Evolutionary conservation across 2,329 filamentous ascomycete species (phyloP).

Genomic region (Cladophialophora immunda): DNA sequence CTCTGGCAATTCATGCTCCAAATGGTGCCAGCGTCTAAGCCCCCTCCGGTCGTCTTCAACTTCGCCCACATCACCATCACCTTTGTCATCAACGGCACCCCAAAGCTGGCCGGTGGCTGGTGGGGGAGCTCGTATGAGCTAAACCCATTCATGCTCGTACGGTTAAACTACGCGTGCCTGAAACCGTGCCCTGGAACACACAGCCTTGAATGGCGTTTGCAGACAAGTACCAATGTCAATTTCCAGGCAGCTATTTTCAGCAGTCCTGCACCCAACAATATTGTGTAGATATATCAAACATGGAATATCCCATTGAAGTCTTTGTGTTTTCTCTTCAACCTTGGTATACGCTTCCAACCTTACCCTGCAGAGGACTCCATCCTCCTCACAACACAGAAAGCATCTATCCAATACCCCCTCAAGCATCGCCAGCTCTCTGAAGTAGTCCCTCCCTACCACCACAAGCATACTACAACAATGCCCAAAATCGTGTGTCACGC

Average conservation of each 20-base stretch:
- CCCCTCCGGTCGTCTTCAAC: not conserved
- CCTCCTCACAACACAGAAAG: not conserved
- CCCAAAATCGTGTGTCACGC: constrained; percentile 27
- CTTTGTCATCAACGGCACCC: not conserved
- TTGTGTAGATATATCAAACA: constrained; percentile 5
- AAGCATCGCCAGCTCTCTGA: not conserved
- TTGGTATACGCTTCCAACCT: not conserved
- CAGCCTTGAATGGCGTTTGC: not conserved
- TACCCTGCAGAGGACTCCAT: not conserved
- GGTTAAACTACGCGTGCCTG: not conserved
- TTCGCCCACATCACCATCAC: not conserved
- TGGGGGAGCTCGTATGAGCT: constrained; percentile 2
- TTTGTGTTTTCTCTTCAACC: not conserved
- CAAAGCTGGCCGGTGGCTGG: not conserved
- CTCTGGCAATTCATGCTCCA: not conserved
- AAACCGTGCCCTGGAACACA: not conserved
- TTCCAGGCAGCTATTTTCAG: constrained; percentile 18
- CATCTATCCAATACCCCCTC: not conserved
- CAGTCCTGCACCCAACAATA: not conserved
- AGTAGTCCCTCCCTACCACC: not conserved
- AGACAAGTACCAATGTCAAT: not conserved
- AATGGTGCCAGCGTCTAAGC: no score
- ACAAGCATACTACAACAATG: constrained; percentile 8
- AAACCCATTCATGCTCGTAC: not conserved
- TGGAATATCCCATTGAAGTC: not conserved